Evolutionary conservation across 2,329 filamentous ascomycete species (phyloP), one percentile per base, ranked within the genome.

Genomic region (Metarhizium anisopliae): DNA sequence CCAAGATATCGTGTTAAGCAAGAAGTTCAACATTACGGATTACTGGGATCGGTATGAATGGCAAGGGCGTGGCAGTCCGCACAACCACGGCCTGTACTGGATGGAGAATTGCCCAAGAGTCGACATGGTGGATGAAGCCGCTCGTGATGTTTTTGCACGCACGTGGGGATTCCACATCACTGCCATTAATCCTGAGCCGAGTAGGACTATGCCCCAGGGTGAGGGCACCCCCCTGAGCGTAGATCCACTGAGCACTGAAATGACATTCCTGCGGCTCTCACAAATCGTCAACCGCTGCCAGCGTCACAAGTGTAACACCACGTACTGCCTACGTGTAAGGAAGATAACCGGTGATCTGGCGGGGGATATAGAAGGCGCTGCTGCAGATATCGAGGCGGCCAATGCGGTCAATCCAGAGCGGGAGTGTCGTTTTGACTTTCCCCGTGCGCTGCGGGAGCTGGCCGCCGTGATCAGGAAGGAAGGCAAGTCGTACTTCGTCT

Each of bases 221-320:
- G 50, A 52, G 29, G 50, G 30, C 3, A 38, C 40, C 6, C 25
- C 50, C 16, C 47, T 55, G 45, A 20, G 20, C 20, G 20, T 20
- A 20, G 51, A 51, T 51, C 49, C 54, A 10, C 54, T 52, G 18
- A 47, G 47, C 49, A 47, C 43, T 4, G 49, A 55, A 6, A 43
- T 52, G 49, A 55, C 54, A 38, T 55, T 55, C 49, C 54, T 51
- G 54, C 47, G 49, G 47, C 49, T 55, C 36, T 51, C 54, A 47
- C 47, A 51, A 51, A 52, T 55, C 16, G 47, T 55, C 47, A 55
- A 55, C 54, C 47, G 54, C 4, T 51, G 47, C 54, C 54, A 55
- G 40, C 54, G 54, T 25, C 54, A 55, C 49, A 55, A 35, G 49
- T 55, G 54, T 38, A 51, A 51, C 25, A 55, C 47, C 40, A 52